Evolutionary conservation across 2,329 filamentous ascomycete species (phyloP).

Genomic region (Talaromyces sp.): DNA sequence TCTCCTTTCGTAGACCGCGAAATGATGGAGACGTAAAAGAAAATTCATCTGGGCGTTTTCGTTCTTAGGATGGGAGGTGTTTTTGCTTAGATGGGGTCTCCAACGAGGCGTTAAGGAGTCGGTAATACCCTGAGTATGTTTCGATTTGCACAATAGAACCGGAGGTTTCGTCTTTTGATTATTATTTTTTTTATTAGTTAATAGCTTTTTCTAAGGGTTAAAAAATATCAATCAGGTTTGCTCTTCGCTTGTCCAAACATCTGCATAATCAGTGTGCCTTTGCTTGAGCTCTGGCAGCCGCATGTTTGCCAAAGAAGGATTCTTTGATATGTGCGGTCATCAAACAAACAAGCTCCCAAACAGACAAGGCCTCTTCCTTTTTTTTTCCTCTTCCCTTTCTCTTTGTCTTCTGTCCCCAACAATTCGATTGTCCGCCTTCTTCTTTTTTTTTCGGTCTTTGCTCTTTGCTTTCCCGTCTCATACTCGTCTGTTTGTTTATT

Average conservation of each 20-base stretch:
- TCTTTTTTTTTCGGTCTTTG: too few relatives aligned
- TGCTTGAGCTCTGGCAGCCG: background rate
- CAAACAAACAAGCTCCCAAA: background rate
- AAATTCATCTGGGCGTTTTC: background rate
- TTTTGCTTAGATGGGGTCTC: background rate
- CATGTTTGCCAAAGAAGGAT: background rate
- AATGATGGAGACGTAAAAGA: background rate
- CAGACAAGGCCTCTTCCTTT: too few relatives aligned
- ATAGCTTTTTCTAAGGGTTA: background rate
- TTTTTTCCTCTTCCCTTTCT: too few relatives aligned
- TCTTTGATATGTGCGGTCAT: background rate
- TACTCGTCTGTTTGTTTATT: background rate
- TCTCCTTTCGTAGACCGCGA: slow-evolving; percentile 9
- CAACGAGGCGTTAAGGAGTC: background rate
- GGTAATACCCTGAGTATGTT: background rate
- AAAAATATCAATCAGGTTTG: background rate
- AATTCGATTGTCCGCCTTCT: background rate
- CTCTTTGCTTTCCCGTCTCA: background rate
- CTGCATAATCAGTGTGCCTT: background rate
- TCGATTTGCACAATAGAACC: background rate
- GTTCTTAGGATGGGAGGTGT: background rate
- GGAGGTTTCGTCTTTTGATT: background rate
- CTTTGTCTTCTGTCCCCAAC: background rate
- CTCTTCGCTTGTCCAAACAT: background rate
- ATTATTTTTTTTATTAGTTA: background rate